Percentiles rank a stretch among this genome's conserved stretches.
phyloP scores from a whole-genome alignment of 371 early-diverging fungal genomes.

The Circinella umbellata region DNA sequence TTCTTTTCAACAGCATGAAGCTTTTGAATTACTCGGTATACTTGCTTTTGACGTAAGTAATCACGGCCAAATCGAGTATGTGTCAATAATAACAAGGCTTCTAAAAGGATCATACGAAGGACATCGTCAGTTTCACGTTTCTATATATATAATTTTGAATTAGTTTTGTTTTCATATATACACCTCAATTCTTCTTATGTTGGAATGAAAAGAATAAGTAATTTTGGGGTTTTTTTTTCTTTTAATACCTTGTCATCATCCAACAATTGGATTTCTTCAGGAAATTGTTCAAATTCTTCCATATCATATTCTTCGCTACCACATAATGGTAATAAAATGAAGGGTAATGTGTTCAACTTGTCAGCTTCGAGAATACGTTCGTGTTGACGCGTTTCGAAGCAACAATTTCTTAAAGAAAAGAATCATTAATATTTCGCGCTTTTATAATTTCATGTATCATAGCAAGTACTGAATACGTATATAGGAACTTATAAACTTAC shows the following conservation, averaged over 20 bases:
- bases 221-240: neutral
- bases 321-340: slow-evolving; percentile 87
- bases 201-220: neutral
- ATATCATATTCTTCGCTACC: slow-evolving; percentile 92
- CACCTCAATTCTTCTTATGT: no score
- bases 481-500: slow-evolving; percentile 29
- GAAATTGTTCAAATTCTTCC: slow-evolving; percentile 93
- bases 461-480: no score
- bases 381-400: slow-evolving; percentile 79
- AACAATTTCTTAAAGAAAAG: slow-evolving; percentile 66
- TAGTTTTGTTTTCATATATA: no score
- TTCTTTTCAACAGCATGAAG: slow-evolving; percentile 77
- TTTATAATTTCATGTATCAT: no score
- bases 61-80: slow-evolving; percentile 80
- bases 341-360: slow-evolving; percentile 82
- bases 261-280: slow-evolving; percentile 89
- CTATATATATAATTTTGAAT: slow-evolving; percentile 23
- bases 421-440: neutral
- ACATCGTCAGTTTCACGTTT: slow-evolving; percentile 83
- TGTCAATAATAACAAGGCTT: slow-evolving; percentile 82
- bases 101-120: slow-evolving; percentile 75
- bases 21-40: slow-evolving; percentile 86
- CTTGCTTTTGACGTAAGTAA: slow-evolving; percentile 77
- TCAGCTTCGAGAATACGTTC: slow-evolving; percentile 64
- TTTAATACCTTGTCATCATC: slow-evolving; percentile 71